Evolutionary conservation across 768 basidiomycete genomes (phyloP).

Genomic region (Glaciozyma martinii): DNA sequence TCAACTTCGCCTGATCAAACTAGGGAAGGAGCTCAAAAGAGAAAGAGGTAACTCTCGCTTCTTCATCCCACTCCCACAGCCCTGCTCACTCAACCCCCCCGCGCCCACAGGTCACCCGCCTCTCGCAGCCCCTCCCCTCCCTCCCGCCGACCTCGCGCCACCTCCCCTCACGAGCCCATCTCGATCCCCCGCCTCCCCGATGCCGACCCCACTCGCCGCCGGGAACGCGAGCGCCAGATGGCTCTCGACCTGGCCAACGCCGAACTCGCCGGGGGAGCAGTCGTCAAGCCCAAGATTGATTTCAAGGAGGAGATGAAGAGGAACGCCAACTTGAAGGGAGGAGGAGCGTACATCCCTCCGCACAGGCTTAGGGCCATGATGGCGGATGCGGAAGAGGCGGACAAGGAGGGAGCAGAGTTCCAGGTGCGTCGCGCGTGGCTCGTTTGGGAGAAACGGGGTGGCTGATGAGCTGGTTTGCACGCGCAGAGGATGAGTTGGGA

Average conservation of each 20-base stretch:
- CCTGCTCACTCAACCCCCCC: background rate
- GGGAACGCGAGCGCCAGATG: conserved; percentile 69
- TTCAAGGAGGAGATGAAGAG: conserved; percentile 35
- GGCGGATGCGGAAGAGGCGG: conserved; percentile 64
- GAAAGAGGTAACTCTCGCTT: no score
- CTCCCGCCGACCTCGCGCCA: conserved; percentile 5
- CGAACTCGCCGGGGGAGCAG: conserved; percentile 44
- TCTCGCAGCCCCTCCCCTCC: background rate
- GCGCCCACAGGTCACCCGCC: background rate
- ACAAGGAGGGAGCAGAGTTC: conserved; percentile 74
- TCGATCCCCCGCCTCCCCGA: conserved; percentile 42
- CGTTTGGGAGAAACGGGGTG: no score
- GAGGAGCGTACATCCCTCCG: conserved; percentile 95
- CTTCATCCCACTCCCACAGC: background rate
- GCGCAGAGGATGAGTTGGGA: conserved; percentile 90
- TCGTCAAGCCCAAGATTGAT: conserved; percentile 50
- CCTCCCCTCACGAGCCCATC: conserved; percentile 9
- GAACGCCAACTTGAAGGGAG: conserved; percentile 54
- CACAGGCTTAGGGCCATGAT: conserved; percentile 75
- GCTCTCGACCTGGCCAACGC: conserved; percentile 60
- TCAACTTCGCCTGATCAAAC: no score
- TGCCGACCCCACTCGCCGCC: conserved; percentile 64
- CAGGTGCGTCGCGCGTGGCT: no score
- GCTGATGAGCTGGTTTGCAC: no score
- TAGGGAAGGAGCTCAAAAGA: no score